Base-by-base conservation (phyloP, 306 rosid genomes). In the Sophora flavescens region DNA sequence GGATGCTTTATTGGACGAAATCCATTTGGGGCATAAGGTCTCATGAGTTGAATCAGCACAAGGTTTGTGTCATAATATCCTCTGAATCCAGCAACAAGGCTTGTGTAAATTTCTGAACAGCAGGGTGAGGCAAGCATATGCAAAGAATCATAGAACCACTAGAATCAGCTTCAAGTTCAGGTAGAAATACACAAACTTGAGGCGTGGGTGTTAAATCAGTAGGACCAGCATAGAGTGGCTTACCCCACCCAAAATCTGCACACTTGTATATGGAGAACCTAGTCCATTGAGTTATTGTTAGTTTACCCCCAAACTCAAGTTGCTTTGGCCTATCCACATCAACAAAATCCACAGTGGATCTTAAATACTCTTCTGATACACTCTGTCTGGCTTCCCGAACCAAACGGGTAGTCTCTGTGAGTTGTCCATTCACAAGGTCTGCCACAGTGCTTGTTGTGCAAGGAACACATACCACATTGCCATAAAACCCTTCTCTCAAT, bases 181-280 rank as follows among this genome's bases (percentile, higher is more conserved):
- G 97, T 63, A 92, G 80, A 68, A 95, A 80, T 5, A 95, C 96
- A 77, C 97, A 95, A 48, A 95, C 97, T 78, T 95, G 98, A 36
- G 99, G 97, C 0, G 98, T 92, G 0, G 97, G 99, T 30, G 98
- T 91, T 57, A 95, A 82, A 76, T 95, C 93, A 5, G 92, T 86
- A 35, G 99, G 97, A 51, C 99, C 99, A 7, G 97, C 98, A 87
- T 91, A 92, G 0, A 84, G 28, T 17, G 98, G 98, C 48, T 64
- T 86, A 13, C 97, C 99, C 97, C 97, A 91, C 15, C 99, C 99
- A 81, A 95, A 92, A 66, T 95, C 98, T 5, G 93, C 88, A 77
- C 80, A 76, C 63, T 86, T 90, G 42, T 92, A 95, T 0, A 95
- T 86, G 6, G 97, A 86, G 67, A 95, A 92, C 63, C 99, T 83